A percentile compares a stretch with the other conserved stretches of the same genome.
Conservation (phyloP, 1,284 basidiomycete genomes). For the Calocybe gambosa region DNA sequence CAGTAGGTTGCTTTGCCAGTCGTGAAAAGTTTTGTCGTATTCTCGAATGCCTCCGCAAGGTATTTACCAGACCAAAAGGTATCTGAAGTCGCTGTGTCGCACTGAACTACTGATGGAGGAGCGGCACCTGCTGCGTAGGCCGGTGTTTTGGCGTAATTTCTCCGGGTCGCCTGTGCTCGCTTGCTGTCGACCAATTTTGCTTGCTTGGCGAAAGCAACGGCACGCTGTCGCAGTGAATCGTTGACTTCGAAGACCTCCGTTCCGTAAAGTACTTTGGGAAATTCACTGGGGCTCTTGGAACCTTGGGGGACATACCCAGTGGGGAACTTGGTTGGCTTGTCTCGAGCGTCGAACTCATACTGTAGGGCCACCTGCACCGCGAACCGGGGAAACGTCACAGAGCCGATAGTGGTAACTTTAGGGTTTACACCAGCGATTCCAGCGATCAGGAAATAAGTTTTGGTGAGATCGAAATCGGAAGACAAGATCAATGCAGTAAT, state of each 20-base stretch:
- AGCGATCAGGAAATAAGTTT: slow-evolving; percentile 5
- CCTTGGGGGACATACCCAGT: slow-evolving; percentile 7
- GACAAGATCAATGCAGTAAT: slow-evolving; percentile 6
- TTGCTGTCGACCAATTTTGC: slow-evolving; percentile 2
- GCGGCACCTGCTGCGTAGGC: not conserved
- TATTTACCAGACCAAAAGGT: slow-evolving; percentile 2
- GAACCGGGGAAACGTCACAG: slow-evolving; percentile 3
- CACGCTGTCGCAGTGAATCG: slow-evolving; percentile 1
- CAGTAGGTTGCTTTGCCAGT: slow-evolving; percentile 4
- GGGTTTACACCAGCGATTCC: slow-evolving; percentile 5
- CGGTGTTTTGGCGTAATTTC: slow-evolving; percentile 8
- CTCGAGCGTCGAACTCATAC: slow-evolving; percentile 6
- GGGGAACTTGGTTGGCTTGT: slow-evolving; percentile 4
- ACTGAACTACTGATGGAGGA: slow-evolving; percentile 3
- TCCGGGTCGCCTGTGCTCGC: not conserved
- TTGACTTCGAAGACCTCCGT: slow-evolving; percentile 9
- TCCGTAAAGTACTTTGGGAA: slow-evolving; percentile 1
- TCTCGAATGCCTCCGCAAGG: slow-evolving; percentile 5
- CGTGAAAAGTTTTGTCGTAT: slow-evolving; percentile 5
- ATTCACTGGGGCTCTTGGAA: not conserved
- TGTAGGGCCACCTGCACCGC: slow-evolving; percentile 5
- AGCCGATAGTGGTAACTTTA: not conserved
- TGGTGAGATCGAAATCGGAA: slow-evolving; percentile 6
- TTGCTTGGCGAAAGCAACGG: slow-evolving; percentile 4
- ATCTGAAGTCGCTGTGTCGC: slow-evolving; percentile 6